These are phyloP conservation scores for Termitomyces sp. DNA, from an alignment of 768 basidiomycete species.

Conservation along the genomic window DNA sequence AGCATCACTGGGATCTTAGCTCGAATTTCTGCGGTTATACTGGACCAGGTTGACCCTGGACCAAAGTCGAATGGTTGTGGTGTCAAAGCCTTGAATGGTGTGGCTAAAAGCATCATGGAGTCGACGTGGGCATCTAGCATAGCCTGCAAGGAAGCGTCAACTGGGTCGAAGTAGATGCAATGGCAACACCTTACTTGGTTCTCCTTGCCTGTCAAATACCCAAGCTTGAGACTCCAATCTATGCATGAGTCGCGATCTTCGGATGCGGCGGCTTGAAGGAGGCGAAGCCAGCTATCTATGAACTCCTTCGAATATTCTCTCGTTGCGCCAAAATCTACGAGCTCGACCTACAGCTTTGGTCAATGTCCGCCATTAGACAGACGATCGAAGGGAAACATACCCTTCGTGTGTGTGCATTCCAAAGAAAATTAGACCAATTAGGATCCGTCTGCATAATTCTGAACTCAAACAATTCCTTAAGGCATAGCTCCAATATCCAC, in stretches of 20 bases:
- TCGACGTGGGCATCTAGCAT: slow-evolving; percentile 87
- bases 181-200: slow-evolving; percentile 46
- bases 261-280: slow-evolving; percentile 76
- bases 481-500: slow-evolving; percentile 76
- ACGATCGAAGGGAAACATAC: slow-evolving; percentile 24
- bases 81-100: slow-evolving; percentile 68
- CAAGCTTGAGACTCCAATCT: slow-evolving; percentile 71
- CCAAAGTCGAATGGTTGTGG: slow-evolving; percentile 80
- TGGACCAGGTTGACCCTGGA: slow-evolving; percentile 52
- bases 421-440: slow-evolving; percentile 97
- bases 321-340: slow-evolving; percentile 97
- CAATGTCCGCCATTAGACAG: background rate
- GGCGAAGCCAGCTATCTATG: slow-evolving; percentile 79
- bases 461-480: slow-evolving; percentile 88
- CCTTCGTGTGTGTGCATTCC: slow-evolving; percentile 62
- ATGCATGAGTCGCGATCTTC: slow-evolving; percentile 65
- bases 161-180: background rate
- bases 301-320: slow-evolving; percentile 80
- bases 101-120: slow-evolving; percentile 80
- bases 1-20: slow-evolving; percentile 88
- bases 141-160: slow-evolving; percentile 31
- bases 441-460: slow-evolving; percentile 97
- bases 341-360: slow-evolving; percentile 47
- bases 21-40: slow-evolving; percentile 73
- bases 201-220: slow-evolving; percentile 89